These are phyloP conservation scores for Coemansia brasiliensis DNA, from an alignment of 192 early-diverging fungal species.

Conservation along the genomic window DNA sequence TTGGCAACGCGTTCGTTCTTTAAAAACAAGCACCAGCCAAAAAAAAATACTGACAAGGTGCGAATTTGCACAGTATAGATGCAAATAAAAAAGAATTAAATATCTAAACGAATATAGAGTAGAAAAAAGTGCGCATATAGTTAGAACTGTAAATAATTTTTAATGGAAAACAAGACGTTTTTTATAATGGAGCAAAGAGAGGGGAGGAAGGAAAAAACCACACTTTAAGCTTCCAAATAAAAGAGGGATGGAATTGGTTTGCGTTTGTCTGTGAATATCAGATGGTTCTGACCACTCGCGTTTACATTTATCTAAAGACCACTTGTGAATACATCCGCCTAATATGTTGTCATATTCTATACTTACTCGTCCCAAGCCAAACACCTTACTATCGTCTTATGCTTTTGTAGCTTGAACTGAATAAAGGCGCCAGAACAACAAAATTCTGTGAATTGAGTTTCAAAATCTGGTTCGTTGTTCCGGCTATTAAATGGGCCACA, in stretches of 20 bases:
- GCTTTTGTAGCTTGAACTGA: too few relatives aligned
- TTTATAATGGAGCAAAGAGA: conserved; percentile 3
- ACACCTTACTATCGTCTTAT: too few relatives aligned
- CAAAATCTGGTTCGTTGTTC: too few relatives aligned
- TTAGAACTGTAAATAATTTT: not conserved
- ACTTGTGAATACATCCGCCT: not conserved
- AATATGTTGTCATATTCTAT: too few relatives aligned
- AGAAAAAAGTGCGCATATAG: not conserved
- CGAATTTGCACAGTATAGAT: not conserved
- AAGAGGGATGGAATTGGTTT: conserved; percentile 1
- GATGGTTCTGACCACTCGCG: conserved; percentile 1
- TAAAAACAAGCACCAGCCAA: too few relatives aligned
- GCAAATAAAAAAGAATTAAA: conserved; percentile 6
- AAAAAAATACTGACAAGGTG: too few relatives aligned
- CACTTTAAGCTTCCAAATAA: conserved; percentile 1
- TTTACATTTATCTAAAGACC: not conserved
- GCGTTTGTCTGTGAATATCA: not conserved
- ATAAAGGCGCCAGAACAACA: too few relatives aligned
- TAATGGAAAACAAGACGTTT: conserved; percentile 2
- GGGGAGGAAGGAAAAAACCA: conserved; percentile 1
- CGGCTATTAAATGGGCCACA: conserved; percentile 2
- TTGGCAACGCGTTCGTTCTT: too few relatives aligned
- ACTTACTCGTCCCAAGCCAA: not conserved
- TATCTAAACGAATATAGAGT: too few relatives aligned
- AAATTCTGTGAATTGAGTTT: too few relatives aligned